Evolutionary conservation across 2,329 filamentous ascomycete genomes (phyloP).

Genomic region (Penicillium sp.): DNA sequence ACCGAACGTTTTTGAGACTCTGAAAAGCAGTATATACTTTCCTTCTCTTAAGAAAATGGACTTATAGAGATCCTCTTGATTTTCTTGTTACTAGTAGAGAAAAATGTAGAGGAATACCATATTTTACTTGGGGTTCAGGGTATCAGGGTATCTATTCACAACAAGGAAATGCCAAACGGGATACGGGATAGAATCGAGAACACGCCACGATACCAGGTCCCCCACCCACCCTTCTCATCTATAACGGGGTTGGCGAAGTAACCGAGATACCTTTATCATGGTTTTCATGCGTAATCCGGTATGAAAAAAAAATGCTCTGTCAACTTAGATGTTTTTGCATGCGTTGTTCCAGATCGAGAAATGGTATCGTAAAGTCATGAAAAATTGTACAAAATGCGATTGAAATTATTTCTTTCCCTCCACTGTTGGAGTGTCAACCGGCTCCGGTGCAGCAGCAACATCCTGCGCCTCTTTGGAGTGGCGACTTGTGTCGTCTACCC

Average conservation of each 20-base stretch:
- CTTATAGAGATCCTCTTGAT: too few species aligned
- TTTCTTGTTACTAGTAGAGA: too few species aligned
- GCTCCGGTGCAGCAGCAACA: neutral
- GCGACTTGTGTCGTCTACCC: neutral
- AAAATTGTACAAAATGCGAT: slow-evolving; percentile 9
- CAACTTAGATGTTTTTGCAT: neutral
- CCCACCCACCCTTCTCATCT: neutral
- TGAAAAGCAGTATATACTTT: too few species aligned
- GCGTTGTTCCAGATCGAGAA: neutral
- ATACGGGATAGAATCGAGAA: neutral
- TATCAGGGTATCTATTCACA: slow-evolving; percentile 35
- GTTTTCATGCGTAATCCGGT: slow-evolving; percentile 16
- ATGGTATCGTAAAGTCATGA: slow-evolving; percentile 18
- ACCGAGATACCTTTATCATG: neutral
- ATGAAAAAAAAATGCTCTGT: slow-evolving; percentile 1
- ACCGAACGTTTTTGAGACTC: too few species aligned
- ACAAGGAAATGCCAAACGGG: slow-evolving; percentile 4
- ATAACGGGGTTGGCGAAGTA: neutral
- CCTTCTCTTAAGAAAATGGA: too few species aligned
- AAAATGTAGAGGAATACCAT: neutral
- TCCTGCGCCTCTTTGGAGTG: neutral
- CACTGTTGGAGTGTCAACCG: neutral
- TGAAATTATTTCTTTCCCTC: slow-evolving; percentile 9
- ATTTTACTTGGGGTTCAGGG: slow-evolving; percentile 15
- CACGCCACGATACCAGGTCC: slow-evolving; percentile 4